These are phyloP conservation scores for Aphanomyces cochlioides DNA, from an alignment of 352 stramenopile species.

Conservation along the genomic window DNA sequence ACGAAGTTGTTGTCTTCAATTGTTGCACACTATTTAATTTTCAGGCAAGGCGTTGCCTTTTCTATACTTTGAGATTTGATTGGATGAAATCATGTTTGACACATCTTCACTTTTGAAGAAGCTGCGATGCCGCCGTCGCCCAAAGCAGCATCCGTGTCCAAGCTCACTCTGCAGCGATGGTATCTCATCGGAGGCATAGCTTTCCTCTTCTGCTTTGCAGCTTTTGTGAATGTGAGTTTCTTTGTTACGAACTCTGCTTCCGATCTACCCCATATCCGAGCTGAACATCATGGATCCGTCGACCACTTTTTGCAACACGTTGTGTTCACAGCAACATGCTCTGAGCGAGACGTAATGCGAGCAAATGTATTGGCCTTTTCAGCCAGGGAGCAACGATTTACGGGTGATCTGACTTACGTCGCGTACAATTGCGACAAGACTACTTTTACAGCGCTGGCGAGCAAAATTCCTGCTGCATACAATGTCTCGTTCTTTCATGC, in stretches of 20 bases:
- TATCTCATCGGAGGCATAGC: conserved; percentile 24
- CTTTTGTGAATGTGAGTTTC: conserved; percentile 28
- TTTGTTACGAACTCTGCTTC: conserved; percentile 21
- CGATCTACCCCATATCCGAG: neutral
- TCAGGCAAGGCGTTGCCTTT: too few relatives aligned
- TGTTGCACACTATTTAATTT: too few relatives aligned
- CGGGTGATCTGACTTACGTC: conserved; percentile 59
- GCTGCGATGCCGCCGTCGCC: conserved; percentile 1
- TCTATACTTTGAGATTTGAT: neutral
- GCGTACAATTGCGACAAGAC: conserved; percentile 56
- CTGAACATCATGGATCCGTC: neutral
- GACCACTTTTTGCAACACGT: conserved; percentile 31
- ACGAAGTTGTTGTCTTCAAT: too few relatives aligned
- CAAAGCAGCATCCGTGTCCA: neutral
- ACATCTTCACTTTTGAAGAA: conserved; percentile 2
- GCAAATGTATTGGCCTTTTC: conserved; percentile 67
- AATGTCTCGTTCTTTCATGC: conserved; percentile 28
- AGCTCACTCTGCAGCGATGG: conserved; percentile 14
- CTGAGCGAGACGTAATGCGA: conserved; percentile 57
- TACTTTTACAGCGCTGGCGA: neutral
- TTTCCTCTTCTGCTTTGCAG: conserved; percentile 9
- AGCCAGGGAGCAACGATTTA: conserved; percentile 51
- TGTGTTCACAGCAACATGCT: conserved; percentile 73
- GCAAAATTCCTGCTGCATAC: neutral
- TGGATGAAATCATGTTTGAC: neutral